These are phyloP conservation scores for Gracilaria domingensis DNA, from an alignment of 23 red algal genomes.

Conservation along the genomic window DNA sequence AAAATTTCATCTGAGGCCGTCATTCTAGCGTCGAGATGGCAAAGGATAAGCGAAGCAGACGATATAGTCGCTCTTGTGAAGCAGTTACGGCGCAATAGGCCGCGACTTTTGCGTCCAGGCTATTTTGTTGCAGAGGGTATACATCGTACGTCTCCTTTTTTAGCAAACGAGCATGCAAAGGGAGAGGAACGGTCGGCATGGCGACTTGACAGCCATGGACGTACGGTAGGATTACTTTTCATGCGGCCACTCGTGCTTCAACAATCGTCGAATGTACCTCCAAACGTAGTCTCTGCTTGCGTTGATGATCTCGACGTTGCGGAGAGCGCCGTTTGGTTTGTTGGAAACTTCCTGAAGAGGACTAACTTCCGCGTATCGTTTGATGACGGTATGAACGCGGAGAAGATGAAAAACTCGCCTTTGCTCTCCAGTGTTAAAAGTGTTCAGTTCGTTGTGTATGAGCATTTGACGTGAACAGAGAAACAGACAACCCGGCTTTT, in stretches of 20 bases:
- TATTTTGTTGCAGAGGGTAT: constrained; percentile 14
- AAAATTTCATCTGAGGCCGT: background rate
- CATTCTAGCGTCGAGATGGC: background rate
- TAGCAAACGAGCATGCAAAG: background rate
- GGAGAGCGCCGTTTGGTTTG: constrained; percentile 11
- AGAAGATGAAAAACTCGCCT: constrained; percentile 2
- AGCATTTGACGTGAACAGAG: background rate
- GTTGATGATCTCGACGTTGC: background rate
- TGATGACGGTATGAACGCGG: background rate
- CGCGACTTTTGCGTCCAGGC: background rate
- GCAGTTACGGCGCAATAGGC: background rate
- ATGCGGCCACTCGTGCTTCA: background rate
- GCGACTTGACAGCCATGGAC: background rate
- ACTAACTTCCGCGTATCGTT: background rate
- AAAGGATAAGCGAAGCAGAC: background rate
- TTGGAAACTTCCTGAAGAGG: background rate
- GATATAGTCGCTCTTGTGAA: background rate
- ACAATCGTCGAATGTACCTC: background rate
- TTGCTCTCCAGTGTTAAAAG: background rate
- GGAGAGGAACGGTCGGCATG: background rate
- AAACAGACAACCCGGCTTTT: too few species aligned
- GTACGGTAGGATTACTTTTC: background rate
- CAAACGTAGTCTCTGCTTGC: background rate
- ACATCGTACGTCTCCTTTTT: background rate
- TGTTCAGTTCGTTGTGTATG: background rate